Base-by-base conservation (phyloP, 1,284 basidiomycete species). In the Volvariella surrecta region DNA sequence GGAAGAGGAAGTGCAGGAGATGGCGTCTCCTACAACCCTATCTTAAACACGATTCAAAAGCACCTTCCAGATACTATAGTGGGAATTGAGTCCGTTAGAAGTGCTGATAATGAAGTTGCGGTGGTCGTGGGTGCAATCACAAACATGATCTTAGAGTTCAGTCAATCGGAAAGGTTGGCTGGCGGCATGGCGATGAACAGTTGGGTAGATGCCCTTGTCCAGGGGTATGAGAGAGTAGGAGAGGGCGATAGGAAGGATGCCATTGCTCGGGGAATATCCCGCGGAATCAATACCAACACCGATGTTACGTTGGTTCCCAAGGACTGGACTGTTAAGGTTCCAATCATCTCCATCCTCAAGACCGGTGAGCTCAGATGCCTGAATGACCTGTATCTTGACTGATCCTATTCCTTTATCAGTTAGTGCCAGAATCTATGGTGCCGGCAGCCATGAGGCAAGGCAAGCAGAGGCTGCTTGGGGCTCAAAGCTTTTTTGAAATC, bases 131-230 rank as follows among this genome's bases (percentile, higher is more conserved):
- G 70, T 20, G 73, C 71, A 15, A 56, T 73, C 32, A 73, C 73
- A 39, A 71, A 73, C 49, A 70, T 72, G 69, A 57, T 70, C 18
- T 52, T 74, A 45, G 70, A 73, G 54, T 64, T 71, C 57, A 72
- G 70, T 52, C 67, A 63, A 54, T 73, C 70, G 71, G 72, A 73
- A 46, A 64, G 67, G 4, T 70, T 73, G 66, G 65, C 70, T 2
- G 69, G 70, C 7, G 68, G 62, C 16, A 71, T 74, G 69, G 65
- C 73, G 34, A 70, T 73, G 64, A 63, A 69, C 28, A 73, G 70
- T n/a, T 74, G 71, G 73, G 63, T 65, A 2, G 70, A 74, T 39
- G 50, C 57, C 1, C 58, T 74, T 15, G 56, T 63, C 6, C 63
- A 65, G 24, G 66, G 60, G 2, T 61, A 70, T 44, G 54, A 48